Base-by-base conservation (phyloP, 768 basidiomycete species). In the Pholiota molesta region DNA sequence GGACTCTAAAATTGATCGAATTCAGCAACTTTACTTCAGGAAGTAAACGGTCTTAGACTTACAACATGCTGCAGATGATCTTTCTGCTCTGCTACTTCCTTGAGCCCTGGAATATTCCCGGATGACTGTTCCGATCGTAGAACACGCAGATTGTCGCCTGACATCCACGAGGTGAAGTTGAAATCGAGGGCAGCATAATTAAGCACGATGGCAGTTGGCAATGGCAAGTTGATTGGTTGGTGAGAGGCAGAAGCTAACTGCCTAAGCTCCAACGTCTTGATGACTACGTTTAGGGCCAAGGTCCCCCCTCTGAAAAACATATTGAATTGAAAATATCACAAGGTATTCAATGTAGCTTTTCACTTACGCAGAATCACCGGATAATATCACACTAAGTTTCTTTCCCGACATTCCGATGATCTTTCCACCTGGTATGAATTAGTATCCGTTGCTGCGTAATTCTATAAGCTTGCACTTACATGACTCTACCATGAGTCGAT, bases 111-210 rank as follows among this genome's bases (percentile, higher is more conserved):
- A 14, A 98, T 79, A 73, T 92, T 85, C 0, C 90, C 86, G 14
- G 91, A 88, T 1, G 94, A 95, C 70, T 94, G 92, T 72, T 99
- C 96, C 2, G 90, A 86, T 57, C 91, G 86, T 14, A 99, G 80
- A 29, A 97, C 90, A 5, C 86, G 88, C 59, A 98, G 80, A 73
- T 98, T 88, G 19, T 84, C 84, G 9, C 88, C 87, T 0, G 91
- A 84, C 94, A 95, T 95, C 97, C 97, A 99, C 21, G 95, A 97
- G 0, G 94, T 95, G 70, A 97, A 98, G 73, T 99, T 98, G 79
- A 99, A 99, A 74, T 99, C 96, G 49, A 99, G 83, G 26, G 91
- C 92, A 0, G 96, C 86, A 74, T 99, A 99, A 66, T 87, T 94
- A 57, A 97, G 84, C 29, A 97, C 88, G 61, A 99, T 80, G 1